Evolutionary conservation across 1,284 basidiomycete species (phyloP).

Genomic region (Ganoderma meredithae): DNA sequence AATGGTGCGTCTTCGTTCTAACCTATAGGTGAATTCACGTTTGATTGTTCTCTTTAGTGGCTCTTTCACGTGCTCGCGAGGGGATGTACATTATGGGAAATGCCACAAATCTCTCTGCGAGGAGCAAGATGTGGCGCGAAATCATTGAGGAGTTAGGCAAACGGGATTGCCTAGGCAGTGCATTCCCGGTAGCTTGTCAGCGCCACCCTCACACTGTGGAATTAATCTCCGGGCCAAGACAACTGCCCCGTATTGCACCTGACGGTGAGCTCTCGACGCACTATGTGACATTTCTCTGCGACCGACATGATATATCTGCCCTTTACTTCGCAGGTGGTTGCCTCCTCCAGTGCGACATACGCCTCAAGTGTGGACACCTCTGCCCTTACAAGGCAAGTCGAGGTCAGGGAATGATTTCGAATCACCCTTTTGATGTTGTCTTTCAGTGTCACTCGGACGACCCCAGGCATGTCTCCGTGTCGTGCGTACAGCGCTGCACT

Average conservation of each 20-base stretch:
- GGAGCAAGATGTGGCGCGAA: slow-evolving; percentile 64
- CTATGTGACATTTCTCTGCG: neutral
- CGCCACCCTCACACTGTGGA: slow-evolving; percentile 57
- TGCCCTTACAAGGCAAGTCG: slow-evolving; percentile 66
- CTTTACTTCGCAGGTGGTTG: slow-evolving; percentile 60
- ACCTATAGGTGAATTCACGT: neutral
- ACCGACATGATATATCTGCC: neutral
- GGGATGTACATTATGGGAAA: slow-evolving; percentile 80
- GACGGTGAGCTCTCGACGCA: slow-evolving; percentile 37
- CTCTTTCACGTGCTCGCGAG: slow-evolving; percentile 76
- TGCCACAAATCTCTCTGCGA: slow-evolving; percentile 51
- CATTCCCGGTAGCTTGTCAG: slow-evolving; percentile 65
- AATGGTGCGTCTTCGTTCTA: slow-evolving; percentile 46
- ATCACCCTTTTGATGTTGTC: neutral
- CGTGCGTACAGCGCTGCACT: slow-evolving; percentile 61
- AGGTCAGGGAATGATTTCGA: neutral
- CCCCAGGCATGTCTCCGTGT: slow-evolving; percentile 56
- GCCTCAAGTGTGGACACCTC: slow-evolving; percentile 72
- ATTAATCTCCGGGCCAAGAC: slow-evolving; percentile 57
- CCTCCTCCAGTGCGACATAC: slow-evolving; percentile 59
- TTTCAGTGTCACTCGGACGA: slow-evolving; percentile 74
- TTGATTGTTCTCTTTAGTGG: slow-evolving; percentile 49
- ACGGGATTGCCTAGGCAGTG: slow-evolving; percentile 55
- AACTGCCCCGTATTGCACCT: slow-evolving; percentile 61
- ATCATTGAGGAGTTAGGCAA: slow-evolving; percentile 64